Base-by-base conservation (phyloP, 129 eudicot genomes). In the Helianthus tuberosus region DNA sequence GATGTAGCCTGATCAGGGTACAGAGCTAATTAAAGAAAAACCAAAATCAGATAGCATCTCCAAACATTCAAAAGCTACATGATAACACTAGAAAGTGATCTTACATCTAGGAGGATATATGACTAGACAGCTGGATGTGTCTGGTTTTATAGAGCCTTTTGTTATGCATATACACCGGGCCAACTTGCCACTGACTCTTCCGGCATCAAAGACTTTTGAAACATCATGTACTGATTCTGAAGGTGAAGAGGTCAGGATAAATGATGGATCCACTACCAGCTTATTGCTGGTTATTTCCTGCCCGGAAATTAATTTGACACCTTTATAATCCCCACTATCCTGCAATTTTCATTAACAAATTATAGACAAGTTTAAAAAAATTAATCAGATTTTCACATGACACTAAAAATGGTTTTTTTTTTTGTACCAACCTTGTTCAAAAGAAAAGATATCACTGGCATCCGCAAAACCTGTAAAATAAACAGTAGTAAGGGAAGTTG, bases 41-140 rank as follows among this genome's bases (percentile, higher is more conserved):
- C n/a, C 74, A 63, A 32, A 60, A 52, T 78, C 74, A 78, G 57
- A 53, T 59, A 58, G 16, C 36, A 70, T 64, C 61, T 57, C n/a
- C 35, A 46, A 70, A 46, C 5, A 69, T 41, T 25, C 11, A 41
- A 41, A 64, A 65, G 49, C 11, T 14, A 44, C 50, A 36, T 1
- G 74, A 46, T 15, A 46, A 17, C 16, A 12, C 5, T 11, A 59
- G 51, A n/a, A 72, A 20, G 48, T 47, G 60, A 76, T 74, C 93
- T 83, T 80, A 94, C 99, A 88, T 88, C 78, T 83, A 54, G 99
- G 99, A 81, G 99, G 99, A 73, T 62, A 86, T 63, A 91, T 86
- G 71, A 89, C 91, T 80, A 94, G 72, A 81, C 90, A 89, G 71
- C 75, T 91, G 46, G 93, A 84, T 54, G 73, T 82, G 66, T 88